Evolutionary conservation across 305 asterid genomes (phyloP).

Genomic region (Fraxinus baroniana): DNA sequence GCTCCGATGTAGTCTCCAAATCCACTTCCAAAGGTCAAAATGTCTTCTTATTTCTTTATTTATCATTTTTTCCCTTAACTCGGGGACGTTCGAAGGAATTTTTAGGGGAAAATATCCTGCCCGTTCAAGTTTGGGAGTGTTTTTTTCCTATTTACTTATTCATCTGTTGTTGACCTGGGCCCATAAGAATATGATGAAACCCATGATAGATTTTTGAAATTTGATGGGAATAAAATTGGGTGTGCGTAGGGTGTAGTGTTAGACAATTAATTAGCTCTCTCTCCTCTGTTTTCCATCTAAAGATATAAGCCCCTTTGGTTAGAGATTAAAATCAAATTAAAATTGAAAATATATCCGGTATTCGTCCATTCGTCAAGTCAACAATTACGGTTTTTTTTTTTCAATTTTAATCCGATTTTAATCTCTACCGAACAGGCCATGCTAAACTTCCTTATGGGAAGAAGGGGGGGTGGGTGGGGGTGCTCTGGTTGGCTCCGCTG

Average conservation of each 20-base stretch:
- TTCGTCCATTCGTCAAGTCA: too few relatives aligned
- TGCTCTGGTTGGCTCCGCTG: too few relatives aligned
- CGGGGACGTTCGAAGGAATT: neutral
- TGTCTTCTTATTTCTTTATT: neutral
- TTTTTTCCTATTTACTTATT: neutral
- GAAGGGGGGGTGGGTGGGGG: too few relatives aligned
- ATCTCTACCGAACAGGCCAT: too few relatives aligned
- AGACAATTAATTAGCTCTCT: neutral
- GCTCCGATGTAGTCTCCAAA: constrained; percentile 57
- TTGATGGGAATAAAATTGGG: neutral
- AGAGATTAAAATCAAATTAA: too few relatives aligned
- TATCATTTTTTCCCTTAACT: neutral
- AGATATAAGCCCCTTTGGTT: neutral
- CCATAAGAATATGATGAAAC: neutral
- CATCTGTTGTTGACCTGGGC: neutral
- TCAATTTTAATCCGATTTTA: too few relatives aligned
- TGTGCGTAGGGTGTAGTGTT: neutral
- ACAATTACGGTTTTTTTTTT: too few relatives aligned
- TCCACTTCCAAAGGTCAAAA: constrained; percentile 23
- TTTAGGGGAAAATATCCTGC: neutral
- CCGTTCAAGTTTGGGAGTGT: neutral
- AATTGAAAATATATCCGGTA: too few relatives aligned
- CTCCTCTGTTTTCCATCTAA: neutral
- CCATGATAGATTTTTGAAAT: neutral
- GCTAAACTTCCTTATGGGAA: too few relatives aligned